Conservation (phyloP, 345 rosid species). For the Rhodamnia argentea region DNA sequence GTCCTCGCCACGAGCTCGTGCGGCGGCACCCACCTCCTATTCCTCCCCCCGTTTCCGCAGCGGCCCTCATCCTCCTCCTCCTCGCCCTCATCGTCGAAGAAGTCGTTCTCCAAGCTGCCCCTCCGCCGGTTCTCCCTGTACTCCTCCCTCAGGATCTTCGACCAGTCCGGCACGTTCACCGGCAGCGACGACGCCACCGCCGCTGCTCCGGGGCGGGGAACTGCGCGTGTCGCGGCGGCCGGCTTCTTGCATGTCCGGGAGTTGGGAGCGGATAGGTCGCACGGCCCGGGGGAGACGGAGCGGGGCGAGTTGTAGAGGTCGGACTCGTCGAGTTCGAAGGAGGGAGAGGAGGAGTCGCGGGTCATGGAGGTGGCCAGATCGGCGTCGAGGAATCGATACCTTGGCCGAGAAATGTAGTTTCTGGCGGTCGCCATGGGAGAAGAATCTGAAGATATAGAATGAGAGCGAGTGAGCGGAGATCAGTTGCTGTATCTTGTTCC, state of each 20-base stretch:
- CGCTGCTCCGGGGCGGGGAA: neutral
- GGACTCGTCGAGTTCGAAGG: conserved; percentile 1
- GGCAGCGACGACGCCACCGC: conserved; percentile 3
- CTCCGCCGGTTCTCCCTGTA: neutral
- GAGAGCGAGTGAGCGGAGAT: neutral
- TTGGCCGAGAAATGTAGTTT: neutral
- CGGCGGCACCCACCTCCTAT: conserved; percentile 1
- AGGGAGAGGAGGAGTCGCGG: neutral
- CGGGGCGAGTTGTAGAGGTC: neutral
- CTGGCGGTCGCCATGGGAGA: neutral
- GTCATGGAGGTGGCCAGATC: neutral
- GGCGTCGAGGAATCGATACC: neutral
- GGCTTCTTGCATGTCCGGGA: neutral
- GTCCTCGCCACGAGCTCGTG: conserved; percentile 12
- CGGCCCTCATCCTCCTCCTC: neutral
- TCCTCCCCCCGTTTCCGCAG: neutral
- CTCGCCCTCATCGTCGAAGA: neutral
- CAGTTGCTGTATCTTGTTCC: neutral
- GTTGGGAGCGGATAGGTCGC: neutral
- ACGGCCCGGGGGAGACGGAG: neutral
- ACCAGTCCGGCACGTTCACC: conserved; percentile 11
- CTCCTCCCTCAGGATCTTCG: conserved; percentile 13
- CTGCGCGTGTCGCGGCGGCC: neutral
- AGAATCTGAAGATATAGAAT: neutral
- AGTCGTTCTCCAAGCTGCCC: neutral